Conservation (phyloP, 148 eudicot genomes). For the Silene conica region DNA sequence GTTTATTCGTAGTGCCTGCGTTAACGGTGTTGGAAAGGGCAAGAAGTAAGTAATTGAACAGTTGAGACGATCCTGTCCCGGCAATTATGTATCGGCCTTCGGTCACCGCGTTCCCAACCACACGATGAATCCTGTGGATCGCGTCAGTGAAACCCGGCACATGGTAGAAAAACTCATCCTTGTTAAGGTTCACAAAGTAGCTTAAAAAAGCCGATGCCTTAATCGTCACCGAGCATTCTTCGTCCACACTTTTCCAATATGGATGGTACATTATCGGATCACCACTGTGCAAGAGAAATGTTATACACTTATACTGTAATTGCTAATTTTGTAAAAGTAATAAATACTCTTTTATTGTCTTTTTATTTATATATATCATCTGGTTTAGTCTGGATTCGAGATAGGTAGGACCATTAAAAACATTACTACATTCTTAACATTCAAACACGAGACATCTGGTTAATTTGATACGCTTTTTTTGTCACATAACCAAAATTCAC, state of each 20-base stretch:
- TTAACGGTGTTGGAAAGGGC: slow-evolving; percentile 31
- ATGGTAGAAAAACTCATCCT: slow-evolving; percentile 43
- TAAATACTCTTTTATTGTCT: too few species aligned
- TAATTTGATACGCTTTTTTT: too few species aligned
- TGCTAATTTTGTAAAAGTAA: too few species aligned
- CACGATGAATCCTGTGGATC: slow-evolving; percentile 35
- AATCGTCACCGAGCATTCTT: slow-evolving; percentile 39
- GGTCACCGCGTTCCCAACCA: slow-evolving; percentile 50
- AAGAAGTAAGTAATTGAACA: slow-evolving; percentile 44
- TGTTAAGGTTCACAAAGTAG: slow-evolving; percentile 40
- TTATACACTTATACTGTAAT: too few species aligned
- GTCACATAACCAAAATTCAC: too few species aligned
- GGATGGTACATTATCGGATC: slow-evolving; percentile 56
- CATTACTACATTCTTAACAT: too few species aligned
- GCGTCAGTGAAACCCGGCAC: slow-evolving; percentile 51
- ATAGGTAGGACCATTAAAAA: too few species aligned
- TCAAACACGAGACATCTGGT: too few species aligned
- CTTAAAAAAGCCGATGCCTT: slow-evolving; percentile 46
- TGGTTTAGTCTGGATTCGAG: too few species aligned
- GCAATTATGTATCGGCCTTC: slow-evolving; percentile 45
- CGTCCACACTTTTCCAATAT: slow-evolving; percentile 47
- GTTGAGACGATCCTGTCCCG: slow-evolving; percentile 70
- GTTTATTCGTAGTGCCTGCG: slow-evolving; percentile 18
- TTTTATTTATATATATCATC: too few species aligned
- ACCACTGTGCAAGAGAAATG: slow-evolving; percentile 40